Evolutionary conservation across 345 rosid species (phyloP).

Genomic region (Salix caprea): DNA sequence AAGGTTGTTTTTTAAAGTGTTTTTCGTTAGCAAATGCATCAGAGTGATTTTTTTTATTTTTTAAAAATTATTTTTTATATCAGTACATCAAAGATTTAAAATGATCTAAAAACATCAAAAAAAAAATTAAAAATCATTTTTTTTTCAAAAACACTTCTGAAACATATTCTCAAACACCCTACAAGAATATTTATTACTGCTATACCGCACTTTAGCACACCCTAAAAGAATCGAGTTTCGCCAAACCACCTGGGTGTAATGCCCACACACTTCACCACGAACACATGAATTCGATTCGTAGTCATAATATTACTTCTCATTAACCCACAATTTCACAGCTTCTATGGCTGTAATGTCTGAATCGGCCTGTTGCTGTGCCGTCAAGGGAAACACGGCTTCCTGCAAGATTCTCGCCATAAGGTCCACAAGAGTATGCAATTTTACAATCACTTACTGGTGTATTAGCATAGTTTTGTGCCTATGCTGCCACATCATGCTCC

Average conservation of each 20-base stretch:
- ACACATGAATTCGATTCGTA: constrained; percentile 47
- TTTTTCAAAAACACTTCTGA: too few species aligned
- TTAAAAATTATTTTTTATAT: too few species aligned
- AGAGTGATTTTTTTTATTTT: too few species aligned
- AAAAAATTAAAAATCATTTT: too few species aligned
- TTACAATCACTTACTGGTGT: not conserved
- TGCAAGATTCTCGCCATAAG: constrained; percentile 19
- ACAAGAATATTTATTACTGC: not conserved
- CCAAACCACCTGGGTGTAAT: constrained; percentile 21
- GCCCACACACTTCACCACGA: constrained; percentile 23
- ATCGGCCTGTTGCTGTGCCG: not conserved
- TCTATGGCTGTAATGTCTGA: constrained; percentile 13
- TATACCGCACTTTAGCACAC: constrained; percentile 15
- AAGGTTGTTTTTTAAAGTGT: too few species aligned
- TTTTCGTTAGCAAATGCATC: fast-evolving
- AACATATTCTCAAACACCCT: too few species aligned
- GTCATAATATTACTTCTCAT: constrained; percentile 47
- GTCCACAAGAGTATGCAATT: constrained; percentile 5
- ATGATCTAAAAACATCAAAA: too few species aligned
- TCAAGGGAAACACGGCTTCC: constrained; percentile 1
- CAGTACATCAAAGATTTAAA: too few species aligned
- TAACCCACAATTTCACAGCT: constrained; percentile 52
- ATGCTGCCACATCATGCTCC: constrained; percentile 1
- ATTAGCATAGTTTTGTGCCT: constrained; percentile 5
- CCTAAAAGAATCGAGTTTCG: constrained; percentile 10